These are phyloP conservation scores for Silene latifolia DNA, from an alignment of 148 eudicot species.

Conservation along the genomic window DNA sequence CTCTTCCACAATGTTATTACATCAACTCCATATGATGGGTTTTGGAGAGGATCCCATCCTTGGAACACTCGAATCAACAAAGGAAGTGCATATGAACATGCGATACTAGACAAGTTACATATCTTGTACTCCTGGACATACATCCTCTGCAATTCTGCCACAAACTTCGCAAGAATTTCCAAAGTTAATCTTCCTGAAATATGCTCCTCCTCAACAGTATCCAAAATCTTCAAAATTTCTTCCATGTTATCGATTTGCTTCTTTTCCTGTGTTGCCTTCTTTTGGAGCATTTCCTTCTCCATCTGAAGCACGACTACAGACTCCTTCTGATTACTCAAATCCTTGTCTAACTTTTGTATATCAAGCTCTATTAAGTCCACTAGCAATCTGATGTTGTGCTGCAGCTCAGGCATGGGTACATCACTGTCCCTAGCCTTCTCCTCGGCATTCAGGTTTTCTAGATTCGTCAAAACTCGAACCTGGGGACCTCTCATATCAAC, in stretches of 20 bases:
- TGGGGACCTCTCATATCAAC: constrained; percentile 94
- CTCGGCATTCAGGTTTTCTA: constrained; percentile 86
- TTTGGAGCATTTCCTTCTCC: constrained; percentile 73
- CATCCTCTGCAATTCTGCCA: constrained; percentile 48
- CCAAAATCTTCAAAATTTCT: constrained; percentile 47
- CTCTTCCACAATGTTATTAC: constrained; percentile 58
- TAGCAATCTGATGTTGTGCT: constrained; percentile 66
- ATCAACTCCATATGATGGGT: constrained; percentile 63
- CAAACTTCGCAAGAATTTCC: constrained; percentile 55
- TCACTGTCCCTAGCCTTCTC: constrained; percentile 64
- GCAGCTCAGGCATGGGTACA: constrained; percentile 89
- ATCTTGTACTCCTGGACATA: constrained; percentile 67
- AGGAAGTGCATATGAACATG: constrained; percentile 75
- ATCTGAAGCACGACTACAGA: constrained; percentile 56
- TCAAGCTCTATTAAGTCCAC: constrained; percentile 69
- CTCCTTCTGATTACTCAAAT: constrained; percentile 81
- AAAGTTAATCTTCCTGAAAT: constrained; percentile 56
- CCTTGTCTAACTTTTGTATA: constrained; percentile 64
- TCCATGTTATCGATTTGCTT: constrained; percentile 62
- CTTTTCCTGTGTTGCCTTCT: constrained; percentile 47
- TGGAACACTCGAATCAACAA: constrained; percentile 74
- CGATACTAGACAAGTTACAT: constrained; percentile 65
- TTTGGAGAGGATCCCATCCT: constrained; percentile 86
- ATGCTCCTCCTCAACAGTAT: constrained; percentile 43
- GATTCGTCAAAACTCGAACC: constrained; percentile 71